These are phyloP conservation scores for Hibiscus tridactylites DNA, from an alignment of 345 rosid genomes.

Conservation along the genomic window DNA sequence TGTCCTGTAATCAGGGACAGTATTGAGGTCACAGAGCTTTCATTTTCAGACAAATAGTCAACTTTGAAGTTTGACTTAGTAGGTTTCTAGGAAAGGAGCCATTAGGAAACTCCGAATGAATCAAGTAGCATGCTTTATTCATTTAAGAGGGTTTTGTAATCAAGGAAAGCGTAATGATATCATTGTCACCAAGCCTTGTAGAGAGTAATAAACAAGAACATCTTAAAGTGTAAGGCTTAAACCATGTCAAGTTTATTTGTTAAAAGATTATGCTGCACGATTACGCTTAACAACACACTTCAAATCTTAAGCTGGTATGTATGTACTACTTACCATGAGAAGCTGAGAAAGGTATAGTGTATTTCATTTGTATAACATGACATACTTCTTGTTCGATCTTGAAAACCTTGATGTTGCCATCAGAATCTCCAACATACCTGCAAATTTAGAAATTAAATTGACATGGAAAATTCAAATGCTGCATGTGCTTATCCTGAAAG, in stretches of 20 bases:
- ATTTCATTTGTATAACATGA: slow-evolving; percentile 44
- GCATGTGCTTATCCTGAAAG: neutral
- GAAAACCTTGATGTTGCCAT: slow-evolving; percentile 61
- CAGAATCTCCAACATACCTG: slow-evolving; percentile 78
- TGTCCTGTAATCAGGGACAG: neutral
- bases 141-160: neutral
- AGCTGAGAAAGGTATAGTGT: slow-evolving; percentile 59
- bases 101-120: neutral
- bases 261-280: neutral
- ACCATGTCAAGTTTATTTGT: neutral
- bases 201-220: neutral
- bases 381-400: slow-evolving; percentile 47
- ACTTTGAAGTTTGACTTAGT: neutral
- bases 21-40: neutral
- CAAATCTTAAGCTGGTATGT: neutral
- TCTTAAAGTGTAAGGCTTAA: neutral
- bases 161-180: neutral
- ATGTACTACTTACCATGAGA: slow-evolving; percentile 48
- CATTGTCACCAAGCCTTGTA: neutral
- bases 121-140: neutral
- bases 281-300: neutral
- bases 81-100: neutral
- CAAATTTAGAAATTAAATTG: slow-evolving; percentile 10
- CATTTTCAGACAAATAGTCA: neutral
- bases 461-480: slow-evolving; percentile 6